These are phyloP conservation scores for Anethum foeniculum DNA, from an alignment of 140 eudicot species.

Conservation along the genomic window DNA sequence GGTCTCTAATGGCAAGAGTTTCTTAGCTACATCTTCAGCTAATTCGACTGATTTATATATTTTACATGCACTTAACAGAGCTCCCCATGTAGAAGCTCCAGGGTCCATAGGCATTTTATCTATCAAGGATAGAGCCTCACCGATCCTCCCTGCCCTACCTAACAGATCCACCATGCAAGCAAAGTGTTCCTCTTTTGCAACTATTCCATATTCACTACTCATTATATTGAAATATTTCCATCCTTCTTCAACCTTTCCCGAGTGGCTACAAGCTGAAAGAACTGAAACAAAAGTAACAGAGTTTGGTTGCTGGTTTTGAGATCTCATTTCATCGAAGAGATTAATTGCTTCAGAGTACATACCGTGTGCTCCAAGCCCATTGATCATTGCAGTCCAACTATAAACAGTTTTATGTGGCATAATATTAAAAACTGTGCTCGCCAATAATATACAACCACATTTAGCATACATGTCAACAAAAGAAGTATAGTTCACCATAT, in stretches of 20 bases:
- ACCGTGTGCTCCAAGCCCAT: slow-evolving; percentile 37
- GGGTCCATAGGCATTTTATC: slow-evolving; percentile 26
- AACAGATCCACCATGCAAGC: slow-evolving; percentile 49
- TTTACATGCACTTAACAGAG: slow-evolving; percentile 38
- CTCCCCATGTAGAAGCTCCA: slow-evolving; percentile 40
- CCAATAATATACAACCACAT: slow-evolving; percentile 37
- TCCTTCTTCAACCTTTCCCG: slow-evolving; percentile 41
- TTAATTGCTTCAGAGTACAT: slow-evolving; percentile 25
- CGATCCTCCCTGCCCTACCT: slow-evolving; percentile 36
- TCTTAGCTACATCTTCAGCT: slow-evolving; percentile 29
- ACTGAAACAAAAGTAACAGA: slow-evolving; percentile 40
- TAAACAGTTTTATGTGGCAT: slow-evolving; percentile 22
- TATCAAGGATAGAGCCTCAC: slow-evolving; percentile 29
- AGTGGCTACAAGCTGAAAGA: slow-evolving; percentile 45
- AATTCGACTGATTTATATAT: slow-evolving; percentile 24
- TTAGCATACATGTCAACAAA: slow-evolving; percentile 68
- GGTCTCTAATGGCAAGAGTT: slow-evolving; percentile 30
- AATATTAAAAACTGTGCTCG: slow-evolving; percentile 24
- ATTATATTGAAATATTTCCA: slow-evolving; percentile 30
- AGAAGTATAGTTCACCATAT: slow-evolving; percentile 24
- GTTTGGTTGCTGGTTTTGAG: slow-evolving; percentile 29
- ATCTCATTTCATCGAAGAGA: slow-evolving; percentile 28
- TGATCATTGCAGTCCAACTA: slow-evolving; percentile 36
- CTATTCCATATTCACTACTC: slow-evolving; percentile 23
- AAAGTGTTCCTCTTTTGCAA: slow-evolving; percentile 31